A percentile compares a stretch with the other conserved stretches of the same genome.
Conservation (phyloP, 768 basidiomycete genomes). For the Pholiota conissans region DNA sequence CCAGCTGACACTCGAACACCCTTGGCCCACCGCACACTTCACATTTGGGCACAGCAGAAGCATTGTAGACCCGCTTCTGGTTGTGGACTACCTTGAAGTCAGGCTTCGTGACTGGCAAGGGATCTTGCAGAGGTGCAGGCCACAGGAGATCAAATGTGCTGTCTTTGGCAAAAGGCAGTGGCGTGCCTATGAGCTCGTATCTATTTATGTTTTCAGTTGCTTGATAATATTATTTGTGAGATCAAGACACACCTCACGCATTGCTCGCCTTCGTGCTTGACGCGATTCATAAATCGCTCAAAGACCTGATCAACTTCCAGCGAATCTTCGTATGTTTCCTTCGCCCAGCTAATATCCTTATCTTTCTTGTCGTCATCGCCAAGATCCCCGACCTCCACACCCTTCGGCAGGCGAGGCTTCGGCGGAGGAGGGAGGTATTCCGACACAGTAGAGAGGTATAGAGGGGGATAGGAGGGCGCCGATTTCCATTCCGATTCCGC, state of each 20-base stretch:
- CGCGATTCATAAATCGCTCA: conserved; percentile 76
- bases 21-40: conserved; percentile 63
- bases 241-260: conserved; percentile 71
- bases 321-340: conserved; percentile 82
- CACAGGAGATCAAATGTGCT: conserved; percentile 73
- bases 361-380: conserved; percentile 23
- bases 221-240: background rate
- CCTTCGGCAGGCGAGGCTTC: conserved; percentile 45
- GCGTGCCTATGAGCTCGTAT: conserved; percentile 85
- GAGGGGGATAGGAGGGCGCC: conserved; percentile 63
- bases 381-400: conserved; percentile 43
- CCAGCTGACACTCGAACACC: conserved; percentile 91
- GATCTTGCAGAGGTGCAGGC: conserved; percentile 46
- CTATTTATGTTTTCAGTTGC: conserved; percentile 35
- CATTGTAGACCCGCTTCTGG: conserved; percentile 53
- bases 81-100: conserved; percentile 52
- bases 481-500: conserved; percentile 65
- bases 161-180: conserved; percentile 86
- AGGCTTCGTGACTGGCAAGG: conserved; percentile 58
- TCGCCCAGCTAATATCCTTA: conserved; percentile 49
- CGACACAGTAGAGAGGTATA: conserved; percentile 73
- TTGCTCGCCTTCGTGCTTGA: conserved; percentile 73
- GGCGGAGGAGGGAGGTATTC: conserved; percentile 69
- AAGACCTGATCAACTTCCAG: conserved; percentile 82
- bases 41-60: conserved; percentile 61